phyloP scores from a whole-genome alignment of 257 asterid genomes.

The Prunella vulgaris region DNA sequence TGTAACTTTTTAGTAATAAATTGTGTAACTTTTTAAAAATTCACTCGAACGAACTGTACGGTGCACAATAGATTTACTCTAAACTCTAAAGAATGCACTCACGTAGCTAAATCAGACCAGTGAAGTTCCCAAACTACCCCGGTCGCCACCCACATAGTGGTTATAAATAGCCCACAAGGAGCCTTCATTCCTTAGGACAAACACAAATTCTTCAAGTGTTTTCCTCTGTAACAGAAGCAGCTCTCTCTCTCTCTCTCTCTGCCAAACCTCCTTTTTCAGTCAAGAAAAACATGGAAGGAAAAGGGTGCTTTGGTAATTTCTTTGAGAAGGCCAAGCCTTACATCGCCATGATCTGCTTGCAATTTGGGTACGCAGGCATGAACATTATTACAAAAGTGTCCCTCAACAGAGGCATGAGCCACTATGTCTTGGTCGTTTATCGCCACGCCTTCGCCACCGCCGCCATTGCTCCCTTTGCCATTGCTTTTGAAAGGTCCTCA shows the following conservation, averaged over 20 bases:
- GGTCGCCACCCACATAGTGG: not conserved
- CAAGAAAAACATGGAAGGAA: slow-evolving; percentile 53
- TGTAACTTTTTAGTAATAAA: too few species aligned
- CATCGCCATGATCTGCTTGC: slow-evolving; percentile 78
- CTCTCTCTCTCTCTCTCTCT: not conserved
- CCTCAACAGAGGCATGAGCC: slow-evolving; percentile 88
- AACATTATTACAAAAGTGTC: slow-evolving; percentile 85
- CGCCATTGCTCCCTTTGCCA: slow-evolving; percentile 79
- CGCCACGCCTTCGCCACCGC: slow-evolving; percentile 95
- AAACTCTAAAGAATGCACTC: not conserved
- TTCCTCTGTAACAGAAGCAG: slow-evolving; percentile 38
- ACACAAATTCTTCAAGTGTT: slow-evolving; percentile 53
- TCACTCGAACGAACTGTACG: too few species aligned
- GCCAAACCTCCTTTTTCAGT: not conserved
- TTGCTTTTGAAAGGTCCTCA: slow-evolving; percentile 66
- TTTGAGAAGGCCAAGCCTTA: slow-evolving; percentile 64
- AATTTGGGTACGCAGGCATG: slow-evolving; percentile 97
- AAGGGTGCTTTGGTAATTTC: slow-evolving; percentile 40
- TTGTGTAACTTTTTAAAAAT: too few species aligned
- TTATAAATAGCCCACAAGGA: slow-evolving; percentile 43
- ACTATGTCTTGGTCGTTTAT: slow-evolving; percentile 86
- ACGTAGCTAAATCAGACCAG: not conserved
- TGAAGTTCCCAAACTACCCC: slow-evolving; percentile 21
- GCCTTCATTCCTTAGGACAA: slow-evolving; percentile 49
- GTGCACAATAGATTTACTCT: too few species aligned